phyloP scores from a whole-genome alignment of 208 protist species.

The Jaenimonas drosophilae region DNA sequence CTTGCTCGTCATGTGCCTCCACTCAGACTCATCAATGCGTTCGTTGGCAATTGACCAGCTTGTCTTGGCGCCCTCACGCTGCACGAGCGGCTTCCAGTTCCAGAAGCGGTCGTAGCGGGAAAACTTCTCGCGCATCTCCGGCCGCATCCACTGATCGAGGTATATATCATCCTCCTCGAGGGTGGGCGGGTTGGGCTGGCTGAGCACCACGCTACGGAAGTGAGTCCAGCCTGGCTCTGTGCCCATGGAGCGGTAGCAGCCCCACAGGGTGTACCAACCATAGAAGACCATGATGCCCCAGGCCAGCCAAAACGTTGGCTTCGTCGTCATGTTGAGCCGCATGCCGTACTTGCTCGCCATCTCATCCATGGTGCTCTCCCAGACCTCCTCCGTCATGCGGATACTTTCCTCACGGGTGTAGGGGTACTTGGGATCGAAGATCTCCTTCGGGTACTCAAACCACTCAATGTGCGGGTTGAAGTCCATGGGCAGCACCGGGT shows the following conservation, averaged over 20 bases:
- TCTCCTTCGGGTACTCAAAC: constrained; percentile 88
- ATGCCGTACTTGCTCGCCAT: constrained; percentile 87
- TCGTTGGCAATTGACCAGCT: constrained; percentile 69
- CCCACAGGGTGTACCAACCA: constrained; percentile 84
- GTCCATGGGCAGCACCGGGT: constrained; percentile 81
- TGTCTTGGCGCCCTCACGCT: constrained; percentile 70
- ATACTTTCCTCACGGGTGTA: constrained; percentile 87
- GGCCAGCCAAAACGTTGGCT: constrained; percentile 82
- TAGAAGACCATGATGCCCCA: constrained; percentile 79
- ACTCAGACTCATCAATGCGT: constrained; percentile 74
- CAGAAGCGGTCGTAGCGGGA: constrained; percentile 73
- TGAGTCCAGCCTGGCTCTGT: constrained; percentile 77
- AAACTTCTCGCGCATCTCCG: constrained; percentile 78
- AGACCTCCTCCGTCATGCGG: constrained; percentile 83
- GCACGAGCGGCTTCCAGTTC: constrained; percentile 86
- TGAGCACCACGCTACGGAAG: constrained; percentile 59
- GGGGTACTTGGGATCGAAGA: constrained; percentile 84
- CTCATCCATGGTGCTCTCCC: constrained; percentile 86
- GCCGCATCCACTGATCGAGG: constrained; percentile 83
- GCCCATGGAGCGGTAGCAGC: constrained; percentile 82
- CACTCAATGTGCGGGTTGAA: constrained; percentile 90
- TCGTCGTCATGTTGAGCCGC: constrained; percentile 74
- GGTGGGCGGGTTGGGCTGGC: constrained; percentile 61
- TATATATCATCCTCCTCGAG: constrained; percentile 86
- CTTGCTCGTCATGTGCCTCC: constrained; percentile 83